Base-by-base conservation (phyloP, 164 flowering plant genomes). In the Tetrastigma voinierianum region DNA sequence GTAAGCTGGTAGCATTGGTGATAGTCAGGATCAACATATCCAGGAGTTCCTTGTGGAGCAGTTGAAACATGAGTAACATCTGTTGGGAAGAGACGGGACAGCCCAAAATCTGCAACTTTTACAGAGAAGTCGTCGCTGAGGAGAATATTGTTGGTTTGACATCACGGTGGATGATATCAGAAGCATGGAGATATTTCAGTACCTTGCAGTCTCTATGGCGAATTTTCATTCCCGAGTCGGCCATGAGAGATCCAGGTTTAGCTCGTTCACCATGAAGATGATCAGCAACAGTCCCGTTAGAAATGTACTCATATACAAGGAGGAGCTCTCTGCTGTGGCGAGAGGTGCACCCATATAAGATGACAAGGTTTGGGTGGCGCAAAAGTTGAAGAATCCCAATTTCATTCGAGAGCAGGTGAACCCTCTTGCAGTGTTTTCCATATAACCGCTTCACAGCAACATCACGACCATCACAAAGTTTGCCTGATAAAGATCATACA, bases 91-190 rank as follows among this genome's bases (percentile, higher is more conserved):
- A 86, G 83, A 9, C 96, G n/a, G 1, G 96, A 90, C 0, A 90
- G 74, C 18, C 96, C 96, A 47, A 90, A 90, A 77, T 90, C 96
- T 17, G 96, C 93, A 0, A 90, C 91, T 67, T 90, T 90, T 12
- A 90, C 96, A 23, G 61, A 47, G 64, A 87, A 90, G 48, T 78
- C 66, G 21, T 64, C 65, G 72, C 87, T 91, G 2, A 90, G 87
- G 67, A 88, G 87, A 32, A 88, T 90, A 64, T 90, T 88, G 81
- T 77, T 84, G 46, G 93, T 82, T 90, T 90, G 56, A 90, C 87
- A 54, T 90, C 96, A 4, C 96, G 85, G 63, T 90, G 96, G 44
- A 90, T 76, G 48, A 83, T 77, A 18, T 84, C 90, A n/a, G 88
- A 75, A 32, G 78, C 81, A 68, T 90, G 96, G 62, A 90, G 93